Evolutionary conservation across 1,284 basidiomycete species (phyloP).

Genomic region (Naganishia albida): DNA sequence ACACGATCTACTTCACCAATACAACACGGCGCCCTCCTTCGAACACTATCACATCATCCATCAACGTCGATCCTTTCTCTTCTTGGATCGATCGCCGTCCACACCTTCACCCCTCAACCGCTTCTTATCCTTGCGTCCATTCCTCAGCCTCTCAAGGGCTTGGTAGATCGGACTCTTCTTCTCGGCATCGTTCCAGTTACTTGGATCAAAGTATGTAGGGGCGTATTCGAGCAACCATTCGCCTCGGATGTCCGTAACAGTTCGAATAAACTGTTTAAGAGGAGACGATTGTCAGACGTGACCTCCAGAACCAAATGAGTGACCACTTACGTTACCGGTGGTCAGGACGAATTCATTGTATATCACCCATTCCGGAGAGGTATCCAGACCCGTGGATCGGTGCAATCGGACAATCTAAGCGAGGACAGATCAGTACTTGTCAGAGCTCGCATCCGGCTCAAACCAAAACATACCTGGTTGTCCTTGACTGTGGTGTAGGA

Average conservation of each 20-base stretch:
- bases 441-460: background rate
- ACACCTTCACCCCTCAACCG: conserved; percentile 21
- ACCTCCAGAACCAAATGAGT: background rate
- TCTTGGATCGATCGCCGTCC: conserved; percentile 24
- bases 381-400: conserved; percentile 87
- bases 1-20: conserved; percentile 1
- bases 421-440: background rate
- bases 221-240: conserved; percentile 92
- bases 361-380: conserved; percentile 93
- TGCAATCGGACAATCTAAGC: conserved; percentile 82
- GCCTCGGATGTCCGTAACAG: conserved; percentile 81
- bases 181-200: conserved; percentile 27
- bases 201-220: conserved; percentile 64
- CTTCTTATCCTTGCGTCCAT: conserved; percentile 37
- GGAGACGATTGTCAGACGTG: background rate
- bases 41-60: background rate
- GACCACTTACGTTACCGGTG: conserved; percentile 60
- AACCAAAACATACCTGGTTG: conserved; percentile 65
- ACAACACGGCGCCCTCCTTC: background rate
- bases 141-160: conserved; percentile 25
- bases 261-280: conserved; percentile 75
- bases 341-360: conserved; percentile 99
- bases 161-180: conserved; percentile 32
- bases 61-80: conserved; percentile 24
- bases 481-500: conserved; percentile 89